A percentile compares a stretch with the other conserved stretches of the same genome.
Evolutionary conservation across 2,329 filamentous ascomycete species (phyloP).

Genomic region (Scedosporium dehoogii): DNA sequence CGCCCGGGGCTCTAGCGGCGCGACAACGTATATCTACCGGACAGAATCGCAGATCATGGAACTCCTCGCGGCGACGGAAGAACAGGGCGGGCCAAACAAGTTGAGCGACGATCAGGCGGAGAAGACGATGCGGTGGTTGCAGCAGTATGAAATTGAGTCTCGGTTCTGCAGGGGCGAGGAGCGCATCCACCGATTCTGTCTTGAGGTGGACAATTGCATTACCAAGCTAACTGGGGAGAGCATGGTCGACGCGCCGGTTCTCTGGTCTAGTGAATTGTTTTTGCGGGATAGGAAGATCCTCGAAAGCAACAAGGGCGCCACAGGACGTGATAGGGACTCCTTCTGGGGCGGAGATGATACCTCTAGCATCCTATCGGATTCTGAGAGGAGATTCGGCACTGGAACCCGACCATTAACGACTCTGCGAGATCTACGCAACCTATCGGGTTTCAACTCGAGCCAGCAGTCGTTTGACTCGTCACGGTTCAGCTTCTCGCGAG

Average conservation of each 20-base stretch:
- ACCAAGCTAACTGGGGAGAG: constrained; percentile 77
- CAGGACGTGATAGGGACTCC: constrained; percentile 34
- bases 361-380: constrained; percentile 44
- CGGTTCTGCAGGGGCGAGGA: constrained; percentile 85
- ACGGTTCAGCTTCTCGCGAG: constrained; percentile 49
- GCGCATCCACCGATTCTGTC: constrained; percentile 84
- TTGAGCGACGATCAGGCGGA: constrained; percentile 92
- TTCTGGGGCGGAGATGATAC: constrained; percentile 38
- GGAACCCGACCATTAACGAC: constrained; percentile 36
- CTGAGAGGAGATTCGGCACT: constrained; percentile 37
- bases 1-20: constrained; percentile 34
- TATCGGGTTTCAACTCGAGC: constrained; percentile 53
- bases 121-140: constrained; percentile 73
- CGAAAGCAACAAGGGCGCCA: constrained; percentile 27
- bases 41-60: constrained; percentile 81
- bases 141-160: constrained; percentile 74
- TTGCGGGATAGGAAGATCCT: constrained; percentile 61
- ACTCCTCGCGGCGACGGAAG: constrained; percentile 69
- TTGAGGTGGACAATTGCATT: constrained; percentile 80
- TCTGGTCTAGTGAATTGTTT: constrained; percentile 90
- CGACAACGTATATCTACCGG: constrained; percentile 63
- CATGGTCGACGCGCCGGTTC: constrained; percentile 71
- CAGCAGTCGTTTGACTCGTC: constrained; percentile 62
- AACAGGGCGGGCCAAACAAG: constrained; percentile 87
- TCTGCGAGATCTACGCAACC: constrained; percentile 45